A percentile compares a stretch with the other conserved stretches of the same genome.
Conservation (phyloP, 805 yeast genomes). For the Debaryomyces prosopidis region DNA sequence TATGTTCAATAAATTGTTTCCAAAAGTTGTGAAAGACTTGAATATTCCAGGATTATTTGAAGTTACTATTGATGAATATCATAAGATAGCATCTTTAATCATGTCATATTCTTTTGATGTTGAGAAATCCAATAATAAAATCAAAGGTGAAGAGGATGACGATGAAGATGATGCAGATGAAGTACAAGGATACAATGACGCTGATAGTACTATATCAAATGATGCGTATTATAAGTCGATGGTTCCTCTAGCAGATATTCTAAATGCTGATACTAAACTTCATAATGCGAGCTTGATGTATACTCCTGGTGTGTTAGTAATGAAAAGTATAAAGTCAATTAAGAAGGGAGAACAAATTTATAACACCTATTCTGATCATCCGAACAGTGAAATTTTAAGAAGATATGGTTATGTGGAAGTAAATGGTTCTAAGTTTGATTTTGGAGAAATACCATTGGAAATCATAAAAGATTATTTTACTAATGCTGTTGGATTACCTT, state of each 20-base stretch:
- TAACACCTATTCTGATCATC: conserved; percentile 88
- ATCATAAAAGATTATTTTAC: conserved; percentile 40
- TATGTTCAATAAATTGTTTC: conserved; percentile 51
- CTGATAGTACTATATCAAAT: conserved; percentile 6
- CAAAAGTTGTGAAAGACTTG: conserved; percentile 35
- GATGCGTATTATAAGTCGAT: conserved; percentile 66
- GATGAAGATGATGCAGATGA: conserved; percentile 21
- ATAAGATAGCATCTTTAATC: conserved; percentile 73
- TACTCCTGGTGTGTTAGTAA: conserved; percentile 52
- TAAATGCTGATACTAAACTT: conserved; percentile 79
- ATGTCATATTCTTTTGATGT: conserved; percentile 93
- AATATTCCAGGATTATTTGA: conserved; percentile 27
- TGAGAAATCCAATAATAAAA: conserved; percentile 29
- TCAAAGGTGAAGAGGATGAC: conserved; percentile 24
- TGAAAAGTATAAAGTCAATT: conserved; percentile 69
- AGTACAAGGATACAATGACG: conserved; percentile 17
- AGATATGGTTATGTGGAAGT: conserved; percentile 89
- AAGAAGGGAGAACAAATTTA: conserved; percentile 70
- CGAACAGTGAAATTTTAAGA: conserved; percentile 86
- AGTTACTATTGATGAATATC: conserved; percentile 57
- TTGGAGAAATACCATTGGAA: conserved; percentile 67
- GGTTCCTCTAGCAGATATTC: conserved; percentile 91
- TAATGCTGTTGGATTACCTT: conserved; percentile 15
- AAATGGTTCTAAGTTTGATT: conserved; percentile 71
- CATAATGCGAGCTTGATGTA: conserved; percentile 74